Base-by-base conservation (phyloP, 257 asterid genomes). In the Solanum appendiculatum region DNA sequence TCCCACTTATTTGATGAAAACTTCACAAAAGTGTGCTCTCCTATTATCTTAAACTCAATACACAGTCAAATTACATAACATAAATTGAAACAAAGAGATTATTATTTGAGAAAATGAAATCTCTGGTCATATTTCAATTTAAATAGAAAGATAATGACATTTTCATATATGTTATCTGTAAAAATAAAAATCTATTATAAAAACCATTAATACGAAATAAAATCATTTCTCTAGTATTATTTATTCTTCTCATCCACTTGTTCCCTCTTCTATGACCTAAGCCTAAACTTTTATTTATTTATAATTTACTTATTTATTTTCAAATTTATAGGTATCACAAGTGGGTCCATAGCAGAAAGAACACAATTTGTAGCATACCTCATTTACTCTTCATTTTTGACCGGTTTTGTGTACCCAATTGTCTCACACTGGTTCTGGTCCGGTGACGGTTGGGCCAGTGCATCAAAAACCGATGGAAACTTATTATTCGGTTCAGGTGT, bases 381-480 rank as follows among this genome's bases (percentile, higher is more conserved):
- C 5, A 94, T 95, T 8, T 96, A 96, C 87, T 95, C 98, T 0
- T 89, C 99, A 0, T 95, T 95, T 36, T 89, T 96, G 7, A 96
- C 99, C 18, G 99, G 99, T 0, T 95, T 96, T 37, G 99, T 96
- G 21, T 96, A 96, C 82, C 98, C 99, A 13, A 92, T 95, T 1
- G 98, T 94, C 18, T 95, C 99, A 2, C 98, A 96, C 74, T 96
- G 98, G 99, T 94, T 96, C 84, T 96, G 99, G 98, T 91, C 98
- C 0, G 29, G 42, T 2, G 98, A 96, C 48, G 99, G 99, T 1
- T 96, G 98, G 99, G 99, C 99, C 87, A 94, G 99, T 64, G 90
- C 99, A 1, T 0, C 3, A 1, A 94, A 93, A 25, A 48, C 91
- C 31, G 85, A 48, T 1, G 86, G 25, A 0, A 89, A 91, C 51